Base-by-base conservation (phyloP, 805 yeast species). In the Candida xyloterini region DNA sequence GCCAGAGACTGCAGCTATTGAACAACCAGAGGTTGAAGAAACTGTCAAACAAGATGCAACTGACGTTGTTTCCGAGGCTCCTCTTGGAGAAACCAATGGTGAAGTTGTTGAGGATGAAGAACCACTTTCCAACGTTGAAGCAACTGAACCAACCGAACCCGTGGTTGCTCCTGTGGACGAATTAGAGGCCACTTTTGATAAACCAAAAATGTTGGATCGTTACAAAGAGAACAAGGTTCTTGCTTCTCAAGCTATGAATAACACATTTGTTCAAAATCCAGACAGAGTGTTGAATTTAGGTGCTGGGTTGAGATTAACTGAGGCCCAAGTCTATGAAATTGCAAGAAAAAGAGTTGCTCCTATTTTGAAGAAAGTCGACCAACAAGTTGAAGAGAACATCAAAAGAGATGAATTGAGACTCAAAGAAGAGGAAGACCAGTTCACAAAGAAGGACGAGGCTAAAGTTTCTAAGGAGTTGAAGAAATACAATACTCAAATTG, bases 331-430 rank as follows among this genome's bases (percentile, higher is more conserved):
- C 45, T 64, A 74, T 49, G 81, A 67, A 35, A 71, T 76, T 52
- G 81, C 81, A 15, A 71, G 73, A 27, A 65, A 64, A 47, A 67
- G 81, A 48, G 78, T 76, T 27, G 73, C 75, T 24, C 82, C 82
- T 5, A 71, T 76, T 27, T 62, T 76, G 52, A 66, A 70, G 31
- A 65, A 59, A 47, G 75, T 76, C 53, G 73, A 75, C 52, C 72
- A 68, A 21, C 71, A 72, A 44, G 81, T 75, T 33, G 60, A 57
- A 33, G 64, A 66, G 47, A 65, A 72, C 23, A 56, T 70, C 45
- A 46, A 63, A 40, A 73, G 65, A 46, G 79, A 73, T 53, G 27
- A 29, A 7, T 43, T 33, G 63, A 66, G 50, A 59, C 69, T 55
- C 57, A 62, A 44, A 57, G 68, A 55, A 55, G 70, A 55, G 26